Percentiles rank a stretch among this genome's conserved stretches.
Evolutionary conservation across 345 rosid species (phyloP).

Genomic region (Lepidium sativum): DNA sequence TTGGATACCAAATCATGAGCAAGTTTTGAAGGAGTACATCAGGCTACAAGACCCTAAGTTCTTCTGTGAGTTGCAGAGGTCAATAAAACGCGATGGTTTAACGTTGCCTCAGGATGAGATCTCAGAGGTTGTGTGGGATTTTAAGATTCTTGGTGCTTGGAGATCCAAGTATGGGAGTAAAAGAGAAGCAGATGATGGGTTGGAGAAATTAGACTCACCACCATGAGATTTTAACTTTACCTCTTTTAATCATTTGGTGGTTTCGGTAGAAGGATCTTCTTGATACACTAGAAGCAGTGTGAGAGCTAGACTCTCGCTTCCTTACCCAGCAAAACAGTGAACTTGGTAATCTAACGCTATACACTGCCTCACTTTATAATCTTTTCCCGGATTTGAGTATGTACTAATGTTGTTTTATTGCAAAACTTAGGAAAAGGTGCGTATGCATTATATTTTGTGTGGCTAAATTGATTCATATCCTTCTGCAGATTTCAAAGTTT

Average conservation of each 20-base stretch:
- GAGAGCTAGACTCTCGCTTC: neutral
- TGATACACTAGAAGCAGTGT: neutral
- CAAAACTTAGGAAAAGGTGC: neutral
- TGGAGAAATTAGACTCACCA: conserved; percentile 10
- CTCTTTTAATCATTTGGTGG: neutral
- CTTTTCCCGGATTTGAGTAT: neutral
- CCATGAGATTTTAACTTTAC: conserved; percentile 1
- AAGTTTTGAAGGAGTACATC: conserved; percentile 65
- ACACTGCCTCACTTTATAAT: neutral
- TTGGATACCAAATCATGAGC: conserved; percentile 86
- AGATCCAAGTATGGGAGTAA: conserved; percentile 34
- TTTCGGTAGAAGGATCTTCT: neutral
- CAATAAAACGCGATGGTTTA: conserved; percentile 54
- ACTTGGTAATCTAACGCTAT: conserved; percentile 10
- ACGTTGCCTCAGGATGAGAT: conserved; percentile 85
- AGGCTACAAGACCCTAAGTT: conserved; percentile 72
- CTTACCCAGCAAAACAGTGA: neutral
- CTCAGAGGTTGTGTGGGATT: conserved; percentile 78
- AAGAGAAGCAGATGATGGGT: conserved; percentile 25
- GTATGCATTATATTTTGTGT: neutral
- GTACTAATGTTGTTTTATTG: neutral
- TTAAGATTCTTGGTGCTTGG: conserved; percentile 71
- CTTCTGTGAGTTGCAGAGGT: conserved; percentile 61
- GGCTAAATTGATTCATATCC: neutral
- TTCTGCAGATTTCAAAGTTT: neutral